Percentiles rank a stretch among this genome's conserved stretches.
Conservation (phyloP, 306 rosid genomes). For the Senna tora region DNA sequence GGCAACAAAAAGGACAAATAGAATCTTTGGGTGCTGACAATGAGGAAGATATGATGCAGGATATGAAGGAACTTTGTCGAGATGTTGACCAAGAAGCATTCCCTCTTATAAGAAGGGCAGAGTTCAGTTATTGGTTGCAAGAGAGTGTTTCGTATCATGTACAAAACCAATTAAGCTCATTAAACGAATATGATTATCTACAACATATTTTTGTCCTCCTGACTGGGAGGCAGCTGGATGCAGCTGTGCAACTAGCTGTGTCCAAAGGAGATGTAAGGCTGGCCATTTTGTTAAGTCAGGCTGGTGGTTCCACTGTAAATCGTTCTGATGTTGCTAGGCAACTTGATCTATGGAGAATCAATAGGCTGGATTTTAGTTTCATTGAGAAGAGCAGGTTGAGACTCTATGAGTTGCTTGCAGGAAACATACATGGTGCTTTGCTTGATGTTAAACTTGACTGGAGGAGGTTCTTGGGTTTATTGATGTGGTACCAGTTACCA, state of each 20-base stretch:
- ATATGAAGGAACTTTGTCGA: conserved; percentile 60
- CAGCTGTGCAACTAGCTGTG: conserved; percentile 81
- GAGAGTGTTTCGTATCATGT: conserved; percentile 85
- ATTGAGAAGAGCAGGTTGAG: conserved; percentile 82
- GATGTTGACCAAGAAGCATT: conserved; percentile 84
- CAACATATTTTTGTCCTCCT: conserved; percentile 74
- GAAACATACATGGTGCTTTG: conserved; percentile 70
- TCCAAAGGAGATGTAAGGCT: conserved; percentile 90
- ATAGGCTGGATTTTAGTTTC: conserved; percentile 88
- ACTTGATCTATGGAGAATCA: conserved; percentile 82
- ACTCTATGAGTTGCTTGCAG: conserved; percentile 85
- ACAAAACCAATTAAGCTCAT: conserved; percentile 75
- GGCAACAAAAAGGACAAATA: conserved; percentile 56
- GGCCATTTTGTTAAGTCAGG: conserved; percentile 90
- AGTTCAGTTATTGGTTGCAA: conserved; percentile 94
- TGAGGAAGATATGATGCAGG: conserved; percentile 97
- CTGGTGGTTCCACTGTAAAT: conserved; percentile 85
- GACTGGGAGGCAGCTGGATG: conserved; percentile 86
- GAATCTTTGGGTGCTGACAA: conserved; percentile 67
- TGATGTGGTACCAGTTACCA: conserved; percentile 88
- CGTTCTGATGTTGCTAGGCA: conserved; percentile 78
- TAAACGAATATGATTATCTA: conserved; percentile 71
- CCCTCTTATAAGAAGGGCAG: conserved; percentile 90
- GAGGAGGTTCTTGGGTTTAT: conserved; percentile 90
- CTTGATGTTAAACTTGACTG: conserved; percentile 72